Evolutionary conservation across 148 eudicot species (phyloP), one percentile per base, ranked within the genome.

Genomic region (Fagopyrum tataricum): DNA sequence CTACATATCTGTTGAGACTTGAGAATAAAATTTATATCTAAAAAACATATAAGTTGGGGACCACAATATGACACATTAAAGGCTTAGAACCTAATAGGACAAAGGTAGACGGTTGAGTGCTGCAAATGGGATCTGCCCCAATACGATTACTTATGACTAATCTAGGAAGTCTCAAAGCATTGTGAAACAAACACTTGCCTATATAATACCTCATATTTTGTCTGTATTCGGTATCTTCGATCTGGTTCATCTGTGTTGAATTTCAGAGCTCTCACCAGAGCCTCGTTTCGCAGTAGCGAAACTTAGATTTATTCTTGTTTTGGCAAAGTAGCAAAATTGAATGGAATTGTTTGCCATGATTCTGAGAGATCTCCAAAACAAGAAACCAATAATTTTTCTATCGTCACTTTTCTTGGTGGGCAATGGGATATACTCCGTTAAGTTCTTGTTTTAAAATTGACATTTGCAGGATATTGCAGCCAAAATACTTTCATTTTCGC

Each of bases 401-500:
- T 18, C 4, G 10, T 24, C 37, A 59, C 40, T 12, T 59, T 24
- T 24, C 39, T 21, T 55, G 20, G 62, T 55, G 24, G 66, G 39
- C 39, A 9, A 14, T 64, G 43, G 39, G 42, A 64, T 37, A 64
- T 37, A 39, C 18, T 37, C 43, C 37, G 41, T 13, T 62, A 62
- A 37, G 39, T 24, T 61, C n/a, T 26, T 61, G 31, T 61, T 61
- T 18, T 61, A 24, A 61, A 24, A 20, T 24, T 24, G 14, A 37
- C 15, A 15, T 26, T 51, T 59, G 71, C 91, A 92, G 97, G 93
- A 92, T 74, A 78, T 92, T 87, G 91, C 96, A 5, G 76, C 85
- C 62, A 92, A 88, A 75, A 84, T 92, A 80, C 82, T 88, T 43
- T 69, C 88, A 53, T 92, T 90, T 78, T 82, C 97, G 67, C 96